Evolutionary conservation across 164 flowering plant genomes (phyloP).

Genomic region (Hamamelis virginiana): DNA sequence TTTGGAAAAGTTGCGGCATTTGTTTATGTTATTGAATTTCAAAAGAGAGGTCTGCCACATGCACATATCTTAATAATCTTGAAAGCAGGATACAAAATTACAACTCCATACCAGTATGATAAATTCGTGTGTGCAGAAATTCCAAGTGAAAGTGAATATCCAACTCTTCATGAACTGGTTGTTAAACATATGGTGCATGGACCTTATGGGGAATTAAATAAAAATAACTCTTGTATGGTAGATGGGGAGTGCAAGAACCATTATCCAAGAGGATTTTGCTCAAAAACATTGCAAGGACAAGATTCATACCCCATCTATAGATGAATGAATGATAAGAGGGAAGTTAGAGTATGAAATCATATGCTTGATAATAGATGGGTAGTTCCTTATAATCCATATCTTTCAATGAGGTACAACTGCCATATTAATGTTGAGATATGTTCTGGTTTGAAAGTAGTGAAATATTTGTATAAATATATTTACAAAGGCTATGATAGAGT

Average conservation of each 20-base stretch:
- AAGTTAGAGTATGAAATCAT: neutral
- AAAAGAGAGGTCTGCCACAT: constrained; percentile 11
- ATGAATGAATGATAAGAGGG: neutral
- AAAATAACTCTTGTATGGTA: neutral
- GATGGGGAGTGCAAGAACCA: constrained; percentile 5
- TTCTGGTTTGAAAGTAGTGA: no score
- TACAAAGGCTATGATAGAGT: no score
- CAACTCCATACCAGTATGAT: neutral
- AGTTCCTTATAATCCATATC: constrained; percentile 8
- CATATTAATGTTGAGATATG: neutral
- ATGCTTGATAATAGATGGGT: neutral
- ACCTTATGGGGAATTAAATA: neutral
- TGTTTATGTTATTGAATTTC: constrained; percentile 12
- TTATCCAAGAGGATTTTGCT: neutral
- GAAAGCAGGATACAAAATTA: neutral
- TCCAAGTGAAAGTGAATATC: neutral
- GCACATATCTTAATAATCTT: neutral
- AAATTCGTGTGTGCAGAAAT: constrained; percentile 9
- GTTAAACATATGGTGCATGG: no score
- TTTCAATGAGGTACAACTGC: neutral
- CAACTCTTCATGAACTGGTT: neutral
- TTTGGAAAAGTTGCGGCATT: constrained; percentile 7
- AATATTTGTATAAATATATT: no score
- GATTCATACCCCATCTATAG: neutral
- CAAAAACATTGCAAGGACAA: neutral